A percentile compares a stretch with the other conserved stretches of the same genome.
phyloP scores from a whole-genome alignment of 306 rosid genomes.

The Adenanthera pavonina region DNA sequence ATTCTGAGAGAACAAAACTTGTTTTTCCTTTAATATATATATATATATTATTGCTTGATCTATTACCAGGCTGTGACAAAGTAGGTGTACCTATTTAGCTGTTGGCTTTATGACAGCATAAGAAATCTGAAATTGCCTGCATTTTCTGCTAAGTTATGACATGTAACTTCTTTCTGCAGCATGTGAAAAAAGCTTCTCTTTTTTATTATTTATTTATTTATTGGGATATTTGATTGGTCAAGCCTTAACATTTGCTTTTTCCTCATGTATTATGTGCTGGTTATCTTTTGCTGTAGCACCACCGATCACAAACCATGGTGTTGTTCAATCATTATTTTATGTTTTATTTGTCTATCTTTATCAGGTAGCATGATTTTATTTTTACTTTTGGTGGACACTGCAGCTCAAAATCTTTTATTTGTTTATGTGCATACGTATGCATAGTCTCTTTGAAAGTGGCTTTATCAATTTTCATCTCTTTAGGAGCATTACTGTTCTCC shows the following conservation, averaged over 20 bases:
- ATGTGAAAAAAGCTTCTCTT: not conserved
- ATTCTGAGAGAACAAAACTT: not conserved
- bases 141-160: constrained; percentile 14
- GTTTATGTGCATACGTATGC: constrained; percentile 16
- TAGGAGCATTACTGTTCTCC: constrained; percentile 85
- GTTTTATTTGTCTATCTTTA: constrained; percentile 17
- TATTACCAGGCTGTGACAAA: not conserved
- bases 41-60: not conserved
- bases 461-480: constrained; percentile 36
- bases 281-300: constrained; percentile 14
- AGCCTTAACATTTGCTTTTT: constrained; percentile 12
- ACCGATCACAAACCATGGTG: not conserved
- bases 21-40: not conserved
- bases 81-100: not conserved
- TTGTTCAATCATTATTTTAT: constrained; percentile 25
- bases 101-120: constrained; percentile 4
- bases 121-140: not conserved
- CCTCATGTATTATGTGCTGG: not conserved
- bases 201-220: not conserved
- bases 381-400: not conserved
- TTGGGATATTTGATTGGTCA: constrained; percentile 5
- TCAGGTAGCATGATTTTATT: constrained; percentile 9
- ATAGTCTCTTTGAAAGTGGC: constrained; percentile 31
- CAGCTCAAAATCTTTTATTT: not conserved
- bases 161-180: not conserved